Evolutionary conservation across 371 early-diverging fungal genomes (phyloP).

Genomic region (Mortierella sp.): DNA sequence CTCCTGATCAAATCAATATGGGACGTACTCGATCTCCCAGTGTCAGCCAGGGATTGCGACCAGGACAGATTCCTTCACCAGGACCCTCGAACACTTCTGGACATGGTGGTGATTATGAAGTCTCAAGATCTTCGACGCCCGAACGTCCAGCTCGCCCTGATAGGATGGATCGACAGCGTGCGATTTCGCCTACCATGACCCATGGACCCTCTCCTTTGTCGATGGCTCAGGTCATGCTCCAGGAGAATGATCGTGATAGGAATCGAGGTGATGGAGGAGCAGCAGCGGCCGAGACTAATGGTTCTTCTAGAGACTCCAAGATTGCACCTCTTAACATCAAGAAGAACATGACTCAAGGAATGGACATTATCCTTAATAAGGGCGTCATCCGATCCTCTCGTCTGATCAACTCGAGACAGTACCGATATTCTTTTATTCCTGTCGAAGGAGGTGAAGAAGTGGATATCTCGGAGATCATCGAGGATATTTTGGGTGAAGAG

Average conservation of each 20-base stretch:
- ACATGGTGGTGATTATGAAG: constrained; percentile 17
- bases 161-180: constrained; percentile 53
- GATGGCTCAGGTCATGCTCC: constrained; percentile 23
- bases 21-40: constrained; percentile 45
- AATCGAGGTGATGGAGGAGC: neutral
- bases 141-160: constrained; percentile 57
- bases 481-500: constrained; percentile 53
- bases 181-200: constrained; percentile 38
- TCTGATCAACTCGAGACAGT: constrained; percentile 51
- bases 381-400: constrained; percentile 55
- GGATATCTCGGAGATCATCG: constrained; percentile 57
- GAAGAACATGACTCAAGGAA: constrained; percentile 52
- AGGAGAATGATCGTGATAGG: constrained; percentile 7
- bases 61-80: constrained; percentile 33
- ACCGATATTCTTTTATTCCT: constrained; percentile 57
- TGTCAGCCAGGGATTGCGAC: constrained; percentile 35
- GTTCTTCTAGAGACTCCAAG: neutral
- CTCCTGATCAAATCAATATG: constrained; percentile 34
- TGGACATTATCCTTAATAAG: constrained; percentile 49
- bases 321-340: constrained; percentile 44
- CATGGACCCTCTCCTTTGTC: constrained; percentile 48
- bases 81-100: constrained; percentile 7
- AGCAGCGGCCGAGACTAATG: neutral
- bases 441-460: constrained; percentile 50
- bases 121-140: constrained; percentile 28